A percentile compares a stretch with the other conserved stretches of the same genome.
Conservation (phyloP, 2,329 filamentous ascomycete genomes). For the Plectosphaerella cucumerina region DNA sequence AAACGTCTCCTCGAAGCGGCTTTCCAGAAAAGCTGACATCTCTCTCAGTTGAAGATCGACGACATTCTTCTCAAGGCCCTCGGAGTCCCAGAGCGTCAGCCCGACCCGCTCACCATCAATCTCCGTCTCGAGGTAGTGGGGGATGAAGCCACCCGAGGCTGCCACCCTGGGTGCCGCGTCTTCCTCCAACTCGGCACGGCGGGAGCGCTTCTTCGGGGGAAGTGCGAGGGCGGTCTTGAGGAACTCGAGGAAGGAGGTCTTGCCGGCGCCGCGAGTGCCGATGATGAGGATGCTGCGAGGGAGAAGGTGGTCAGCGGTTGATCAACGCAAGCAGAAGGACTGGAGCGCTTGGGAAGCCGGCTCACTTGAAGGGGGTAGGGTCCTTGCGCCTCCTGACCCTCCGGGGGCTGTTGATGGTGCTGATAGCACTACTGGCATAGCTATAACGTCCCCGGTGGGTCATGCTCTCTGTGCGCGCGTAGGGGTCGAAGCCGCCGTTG, state of each 20-base stretch:
- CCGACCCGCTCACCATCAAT: constrained; percentile 89
- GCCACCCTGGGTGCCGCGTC: constrained; percentile 41
- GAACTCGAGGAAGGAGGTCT: constrained; percentile 96
- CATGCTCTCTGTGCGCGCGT: constrained; percentile 88
- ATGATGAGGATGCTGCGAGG: constrained; percentile 75
- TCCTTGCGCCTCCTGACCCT: constrained; percentile 93
- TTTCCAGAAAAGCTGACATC: constrained; percentile 89
- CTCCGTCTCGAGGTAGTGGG: constrained; percentile 89
- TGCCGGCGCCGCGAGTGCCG: constrained; percentile 82
- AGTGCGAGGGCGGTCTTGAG: constrained; percentile 81
- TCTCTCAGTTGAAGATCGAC: constrained; percentile 92
- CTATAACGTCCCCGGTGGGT: constrained; percentile 93
- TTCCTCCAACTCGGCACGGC: constrained; percentile 44
- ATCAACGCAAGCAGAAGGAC: not conserved
- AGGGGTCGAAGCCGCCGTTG: constrained; percentile 66
- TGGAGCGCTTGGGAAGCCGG: constrained; percentile 22
- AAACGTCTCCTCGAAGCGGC: constrained; percentile 98
- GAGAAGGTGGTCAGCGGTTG: not conserved
- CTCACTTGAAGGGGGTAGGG: constrained; percentile 97
- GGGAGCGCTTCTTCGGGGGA: constrained; percentile 71
- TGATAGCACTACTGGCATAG: constrained; percentile 88
- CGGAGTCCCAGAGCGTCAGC: constrained; percentile 93
- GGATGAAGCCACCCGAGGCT: constrained; percentile 69
- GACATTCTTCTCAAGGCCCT: constrained; percentile 89
- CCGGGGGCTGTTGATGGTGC: constrained; percentile 88